These are phyloP conservation scores for Chionographis japonica DNA, from an alignment of 106 monocot genomes.

Conservation along the genomic window DNA sequence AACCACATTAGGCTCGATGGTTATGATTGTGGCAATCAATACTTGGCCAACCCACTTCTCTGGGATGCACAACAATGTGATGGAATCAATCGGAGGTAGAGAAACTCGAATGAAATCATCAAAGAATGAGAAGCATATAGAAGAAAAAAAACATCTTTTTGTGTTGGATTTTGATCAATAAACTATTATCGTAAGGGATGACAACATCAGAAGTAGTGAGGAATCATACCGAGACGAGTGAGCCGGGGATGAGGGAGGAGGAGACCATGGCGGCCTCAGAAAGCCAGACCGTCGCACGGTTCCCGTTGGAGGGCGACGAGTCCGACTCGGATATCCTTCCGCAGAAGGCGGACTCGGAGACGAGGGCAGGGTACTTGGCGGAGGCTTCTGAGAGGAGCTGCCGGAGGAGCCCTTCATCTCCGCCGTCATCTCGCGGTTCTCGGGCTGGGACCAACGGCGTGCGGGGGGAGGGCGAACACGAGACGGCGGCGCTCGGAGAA, in stretches of 20 bases:
- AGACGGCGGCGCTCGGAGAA: neutral
- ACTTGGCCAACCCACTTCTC: too few species aligned
- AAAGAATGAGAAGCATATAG: too few species aligned
- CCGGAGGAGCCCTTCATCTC: slow-evolving; percentile 6
- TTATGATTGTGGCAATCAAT: too few species aligned
- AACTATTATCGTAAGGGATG: too few species aligned
- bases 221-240: slow-evolving; percentile 55
- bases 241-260: slow-evolving; percentile 37
- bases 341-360: slow-evolving; percentile 41
- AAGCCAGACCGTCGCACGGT: slow-evolving; percentile 54
- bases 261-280: slow-evolving; percentile 60
- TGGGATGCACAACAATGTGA: too few species aligned
- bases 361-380: slow-evolving; percentile 33
- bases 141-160: too few species aligned
- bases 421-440: neutral
- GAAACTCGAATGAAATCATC: too few species aligned
- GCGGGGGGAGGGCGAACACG: slow-evolving; percentile 13
- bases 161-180: too few species aligned
- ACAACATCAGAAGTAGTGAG: neutral
- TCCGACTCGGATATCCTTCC: slow-evolving; percentile 39
- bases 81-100: too few species aligned
- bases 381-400: slow-evolving; percentile 35
- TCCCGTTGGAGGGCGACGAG: slow-evolving; percentile 19
- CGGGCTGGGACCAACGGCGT: slow-evolving; percentile 3
- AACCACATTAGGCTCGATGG: too few species aligned